A percentile compares a stretch with the other conserved stretches of the same genome.
Conservation (phyloP, 83 land plant genomes). For the Thuja plicata region DNA sequence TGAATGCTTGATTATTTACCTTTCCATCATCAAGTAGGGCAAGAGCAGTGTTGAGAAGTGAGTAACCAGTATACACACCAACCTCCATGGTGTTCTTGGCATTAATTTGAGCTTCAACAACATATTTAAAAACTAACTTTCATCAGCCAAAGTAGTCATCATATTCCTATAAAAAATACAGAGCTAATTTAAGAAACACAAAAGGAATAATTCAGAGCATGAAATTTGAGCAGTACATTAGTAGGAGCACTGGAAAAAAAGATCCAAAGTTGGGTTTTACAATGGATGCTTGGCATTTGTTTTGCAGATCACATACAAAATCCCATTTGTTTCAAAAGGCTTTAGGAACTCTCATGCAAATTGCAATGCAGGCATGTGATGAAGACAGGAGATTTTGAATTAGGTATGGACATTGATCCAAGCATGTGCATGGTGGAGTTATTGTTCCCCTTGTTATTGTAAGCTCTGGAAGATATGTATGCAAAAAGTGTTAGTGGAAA, state of each 20-base stretch:
- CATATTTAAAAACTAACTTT: constrained; percentile 79
- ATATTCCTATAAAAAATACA: constrained; percentile 52
- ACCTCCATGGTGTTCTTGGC: constrained; percentile 94
- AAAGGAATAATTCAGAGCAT: background rate
- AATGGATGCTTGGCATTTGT: constrained; percentile 35
- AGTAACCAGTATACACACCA: constrained; percentile 95
- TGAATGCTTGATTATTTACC: constrained; percentile 23
- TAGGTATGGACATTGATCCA: too few species aligned
- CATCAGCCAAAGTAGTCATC: constrained; percentile 88
- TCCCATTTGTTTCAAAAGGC: too few species aligned
- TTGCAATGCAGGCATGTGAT: too few species aligned
- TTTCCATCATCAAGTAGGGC: constrained; percentile 92
- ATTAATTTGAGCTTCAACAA: constrained; percentile 79
- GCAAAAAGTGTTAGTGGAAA: too few species aligned
- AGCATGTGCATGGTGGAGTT: too few species aligned
- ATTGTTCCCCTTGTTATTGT: too few species aligned
- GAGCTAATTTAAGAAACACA: background rate
- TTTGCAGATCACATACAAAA: background rate
- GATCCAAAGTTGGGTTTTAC: constrained; percentile 5
- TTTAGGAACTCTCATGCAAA: too few species aligned
- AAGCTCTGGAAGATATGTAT: too few species aligned
- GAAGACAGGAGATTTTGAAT: too few species aligned
- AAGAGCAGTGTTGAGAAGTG: constrained; percentile 91
- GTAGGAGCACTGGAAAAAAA: too few species aligned
- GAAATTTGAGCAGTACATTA: background rate